Percentiles rank a stretch among this genome's conserved stretches.
phyloP scores from a whole-genome alignment of 2,329 filamentous ascomycete genomes.

The Trichocomaceae sp. region DNA sequence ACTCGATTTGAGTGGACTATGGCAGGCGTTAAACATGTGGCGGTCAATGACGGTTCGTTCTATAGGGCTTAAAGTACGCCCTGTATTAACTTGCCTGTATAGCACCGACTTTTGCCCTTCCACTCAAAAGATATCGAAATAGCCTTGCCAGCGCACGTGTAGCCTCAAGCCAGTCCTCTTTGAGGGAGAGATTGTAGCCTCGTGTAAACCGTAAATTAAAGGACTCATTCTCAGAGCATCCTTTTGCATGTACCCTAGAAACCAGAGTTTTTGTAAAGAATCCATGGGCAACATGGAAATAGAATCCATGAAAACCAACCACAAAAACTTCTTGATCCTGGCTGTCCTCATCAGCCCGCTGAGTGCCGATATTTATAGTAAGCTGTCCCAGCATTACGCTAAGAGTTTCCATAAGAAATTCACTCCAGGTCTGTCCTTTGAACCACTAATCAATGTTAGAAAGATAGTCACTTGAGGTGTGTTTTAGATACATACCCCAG shows the following conservation, averaged over 20 bases:
- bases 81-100: background rate
- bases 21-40: too few species aligned
- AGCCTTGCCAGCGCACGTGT: background rate
- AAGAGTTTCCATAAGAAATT: background rate
- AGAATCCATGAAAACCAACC: background rate
- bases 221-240: background rate
- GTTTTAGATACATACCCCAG: background rate
- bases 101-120: background rate
- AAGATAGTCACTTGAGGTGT: background rate
- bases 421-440: background rate
- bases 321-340: background rate
- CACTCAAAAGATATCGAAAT: background rate
- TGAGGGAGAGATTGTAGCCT: background rate
- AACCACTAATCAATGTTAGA: background rate
- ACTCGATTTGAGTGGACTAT: too few species aligned
- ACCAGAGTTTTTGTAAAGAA: background rate
- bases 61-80: too few species aligned
- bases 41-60: too few species aligned
- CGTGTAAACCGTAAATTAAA: background rate
- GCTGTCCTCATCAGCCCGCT: background rate
- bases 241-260: background rate
- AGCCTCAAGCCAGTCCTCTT: background rate
- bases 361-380: background rate
- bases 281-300: background rate
- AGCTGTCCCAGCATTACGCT: background rate